phyloP scores from a whole-genome alignment of 2,329 filamentous ascomycete genomes.

The Exophiala calicioides region DNA sequence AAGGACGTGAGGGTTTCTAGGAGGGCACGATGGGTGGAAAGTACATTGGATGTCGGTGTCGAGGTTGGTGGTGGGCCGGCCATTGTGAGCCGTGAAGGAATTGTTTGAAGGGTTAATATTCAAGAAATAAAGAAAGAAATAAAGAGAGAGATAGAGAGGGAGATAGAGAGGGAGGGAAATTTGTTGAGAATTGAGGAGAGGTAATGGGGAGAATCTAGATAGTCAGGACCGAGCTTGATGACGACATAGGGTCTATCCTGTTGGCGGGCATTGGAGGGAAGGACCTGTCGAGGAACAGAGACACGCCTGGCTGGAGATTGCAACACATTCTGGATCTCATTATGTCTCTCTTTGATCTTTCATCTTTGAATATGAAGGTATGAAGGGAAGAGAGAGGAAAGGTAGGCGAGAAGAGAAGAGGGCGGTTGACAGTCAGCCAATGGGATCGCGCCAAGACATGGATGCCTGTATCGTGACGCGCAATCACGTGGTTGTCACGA shows the following conservation, averaged over 20 bases:
- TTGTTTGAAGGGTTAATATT: neutral
- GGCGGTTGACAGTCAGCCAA: constrained; percentile 1
- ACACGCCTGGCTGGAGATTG: no score
- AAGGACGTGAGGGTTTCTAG: constrained; percentile 70
- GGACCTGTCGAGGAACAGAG: neutral
- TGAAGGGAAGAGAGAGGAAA: no score
- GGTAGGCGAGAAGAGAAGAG: neutral
- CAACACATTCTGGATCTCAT: no score
- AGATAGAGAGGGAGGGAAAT: no score
- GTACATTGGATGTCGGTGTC: constrained; percentile 40
- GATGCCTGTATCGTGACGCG: no score
- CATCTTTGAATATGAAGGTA: no score
- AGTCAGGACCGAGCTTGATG: no score
- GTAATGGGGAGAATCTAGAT: no score
- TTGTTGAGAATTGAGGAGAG: neutral
- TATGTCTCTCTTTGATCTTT: no score
- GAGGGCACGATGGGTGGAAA: constrained; percentile 43
- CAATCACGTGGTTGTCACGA: no score
- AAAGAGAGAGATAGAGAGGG: neutral
- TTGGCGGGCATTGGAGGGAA: neutral
- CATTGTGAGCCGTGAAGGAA: constrained; percentile 8
- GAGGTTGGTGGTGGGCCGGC: constrained; percentile 16
- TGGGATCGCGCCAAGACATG: constrained; percentile 6
- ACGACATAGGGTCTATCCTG: no score
- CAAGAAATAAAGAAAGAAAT: neutral